Conservation (phyloP, 1,284 basidiomycete genomes). For the Rhodotorula glutinis region DNA sequence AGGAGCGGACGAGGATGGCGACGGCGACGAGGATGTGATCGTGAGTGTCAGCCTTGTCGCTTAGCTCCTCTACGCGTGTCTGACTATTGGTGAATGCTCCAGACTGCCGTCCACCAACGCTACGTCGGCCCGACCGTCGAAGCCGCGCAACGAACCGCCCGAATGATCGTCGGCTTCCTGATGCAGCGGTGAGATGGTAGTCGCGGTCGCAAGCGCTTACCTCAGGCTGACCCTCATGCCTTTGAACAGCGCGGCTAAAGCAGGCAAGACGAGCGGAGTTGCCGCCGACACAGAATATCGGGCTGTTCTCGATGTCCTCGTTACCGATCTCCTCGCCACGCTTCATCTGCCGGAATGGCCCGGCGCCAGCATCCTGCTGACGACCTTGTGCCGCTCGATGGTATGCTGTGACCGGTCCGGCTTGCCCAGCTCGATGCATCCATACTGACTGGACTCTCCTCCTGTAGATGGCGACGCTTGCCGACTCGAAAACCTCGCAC, state of each 20-base stretch:
- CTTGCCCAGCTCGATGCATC: not conserved
- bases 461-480: slow-evolving; percentile 65
- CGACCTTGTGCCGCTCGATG: slow-evolving; percentile 75
- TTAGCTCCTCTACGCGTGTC: not conserved
- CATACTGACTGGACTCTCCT: too few species aligned
- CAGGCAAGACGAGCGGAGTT: slow-evolving; percentile 72
- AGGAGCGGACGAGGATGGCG: not conserved
- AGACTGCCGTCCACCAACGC: slow-evolving; percentile 25
- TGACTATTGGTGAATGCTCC: not conserved
- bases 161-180: slow-evolving; percentile 77
- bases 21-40: not conserved
- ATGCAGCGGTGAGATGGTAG: slow-evolving; percentile 61
- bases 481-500: slow-evolving; percentile 69
- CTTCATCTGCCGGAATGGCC: slow-evolving; percentile 97
- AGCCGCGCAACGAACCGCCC: slow-evolving; percentile 74
- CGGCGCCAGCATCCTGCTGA: slow-evolving; percentile 74
- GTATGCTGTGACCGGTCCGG: slow-evolving; percentile 53
- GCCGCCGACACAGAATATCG: slow-evolving; percentile 76
- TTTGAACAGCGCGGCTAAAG: slow-evolving; percentile 65
- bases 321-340: slow-evolving; percentile 82
- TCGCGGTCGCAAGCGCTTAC: not conserved
- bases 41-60: not conserved
- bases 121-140: slow-evolving; percentile 51
- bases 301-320: slow-evolving; percentile 80
- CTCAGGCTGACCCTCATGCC: not conserved